Percentiles rank a stretch among this genome's conserved stretches.
phyloP scores from a whole-genome alignment of 2,329 filamentous ascomycete species.

The Parafenestella ontariensis region DNA sequence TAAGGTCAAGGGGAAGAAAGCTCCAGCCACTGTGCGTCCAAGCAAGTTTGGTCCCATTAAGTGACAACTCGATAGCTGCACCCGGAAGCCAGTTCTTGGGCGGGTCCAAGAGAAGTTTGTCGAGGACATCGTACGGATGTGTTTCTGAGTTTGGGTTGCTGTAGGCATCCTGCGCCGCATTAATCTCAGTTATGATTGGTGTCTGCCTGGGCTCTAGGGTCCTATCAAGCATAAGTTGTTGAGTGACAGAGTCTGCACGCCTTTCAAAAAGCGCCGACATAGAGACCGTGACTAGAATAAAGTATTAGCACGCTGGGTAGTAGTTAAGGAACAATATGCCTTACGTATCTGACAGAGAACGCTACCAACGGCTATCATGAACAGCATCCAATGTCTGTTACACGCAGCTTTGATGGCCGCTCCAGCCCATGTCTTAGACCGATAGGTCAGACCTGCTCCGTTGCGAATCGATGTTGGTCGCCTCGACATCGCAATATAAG shows the following conservation, averaged over 20 bases:
- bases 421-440: constrained; percentile 23
- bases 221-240: constrained; percentile 1
- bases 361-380: constrained; percentile 17
- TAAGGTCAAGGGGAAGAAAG: constrained; percentile 17
- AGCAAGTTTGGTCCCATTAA: constrained; percentile 17
- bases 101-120: constrained; percentile 7
- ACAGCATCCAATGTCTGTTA: constrained; percentile 19
- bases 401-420: constrained; percentile 19
- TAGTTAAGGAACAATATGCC: too few species aligned
- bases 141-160: too few species aligned
- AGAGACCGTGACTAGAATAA: constrained; percentile 16
- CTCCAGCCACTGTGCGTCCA: constrained; percentile 26
- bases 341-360: constrained; percentile 17
- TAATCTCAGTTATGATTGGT: constrained; percentile 7
- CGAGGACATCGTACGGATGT: neutral
- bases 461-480: constrained; percentile 8
- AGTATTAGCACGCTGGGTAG: too few species aligned
- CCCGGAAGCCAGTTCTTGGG: constrained; percentile 20
- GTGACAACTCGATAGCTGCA: constrained; percentile 13
- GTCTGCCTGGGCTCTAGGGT: constrained; percentile 13
- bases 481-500: constrained; percentile 27
- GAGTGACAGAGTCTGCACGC: constrained; percentile 4
- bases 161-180: too few species aligned
- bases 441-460: constrained; percentile 23
- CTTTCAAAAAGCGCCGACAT: constrained; percentile 30